Conservation (phyloP, 1,284 basidiomycete genomes). For the Trichosporon sp. region DNA sequence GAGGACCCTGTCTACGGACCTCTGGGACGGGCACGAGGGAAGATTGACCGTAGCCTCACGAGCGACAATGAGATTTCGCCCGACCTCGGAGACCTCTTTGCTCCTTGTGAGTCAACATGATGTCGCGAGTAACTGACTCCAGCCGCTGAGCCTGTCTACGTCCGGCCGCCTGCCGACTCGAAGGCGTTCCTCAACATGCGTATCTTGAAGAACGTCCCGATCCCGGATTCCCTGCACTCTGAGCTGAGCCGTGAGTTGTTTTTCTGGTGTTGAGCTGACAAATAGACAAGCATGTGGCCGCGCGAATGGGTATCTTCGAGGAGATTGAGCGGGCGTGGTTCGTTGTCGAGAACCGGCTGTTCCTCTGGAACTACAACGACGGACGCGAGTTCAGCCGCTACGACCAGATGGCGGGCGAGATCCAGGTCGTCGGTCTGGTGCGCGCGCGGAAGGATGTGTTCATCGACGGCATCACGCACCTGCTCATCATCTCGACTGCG, state of each 20-base stretch:
- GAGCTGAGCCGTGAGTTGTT: constrained; percentile 47
- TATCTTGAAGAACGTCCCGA: constrained; percentile 40
- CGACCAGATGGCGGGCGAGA: constrained; percentile 86
- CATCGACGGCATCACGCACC: constrained; percentile 84
- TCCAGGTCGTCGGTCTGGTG: constrained; percentile 81
- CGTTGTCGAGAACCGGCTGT: constrained; percentile 89
- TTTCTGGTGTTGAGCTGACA: constrained; percentile 18
- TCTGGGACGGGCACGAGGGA: constrained; percentile 42
- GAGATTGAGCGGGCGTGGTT: constrained; percentile 96
- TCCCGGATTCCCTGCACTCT: constrained; percentile 52
- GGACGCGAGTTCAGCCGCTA: constrained; percentile 67
- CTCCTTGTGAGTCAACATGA: constrained; percentile 32
- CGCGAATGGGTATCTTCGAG: constrained; percentile 82
- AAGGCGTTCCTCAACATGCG: constrained; percentile 36
- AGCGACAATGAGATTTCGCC: constrained; percentile 49
- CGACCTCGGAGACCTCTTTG: constrained; percentile 41
- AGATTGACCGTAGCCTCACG: constrained; percentile 44
- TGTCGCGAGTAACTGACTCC: constrained; percentile 14
- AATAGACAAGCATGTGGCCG: constrained; percentile 45
- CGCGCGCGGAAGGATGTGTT: constrained; percentile 73
- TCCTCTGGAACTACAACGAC: constrained; percentile 95
- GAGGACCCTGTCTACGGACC: constrained; percentile 52
- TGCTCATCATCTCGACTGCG: constrained; percentile 89
- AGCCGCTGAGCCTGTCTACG: constrained; percentile 36
- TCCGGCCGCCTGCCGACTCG: constrained; percentile 29